Evolutionary conservation across 1,284 basidiomycete species (phyloP).

Genomic region (Sporisorium iseilematis-ciliati): DNA sequence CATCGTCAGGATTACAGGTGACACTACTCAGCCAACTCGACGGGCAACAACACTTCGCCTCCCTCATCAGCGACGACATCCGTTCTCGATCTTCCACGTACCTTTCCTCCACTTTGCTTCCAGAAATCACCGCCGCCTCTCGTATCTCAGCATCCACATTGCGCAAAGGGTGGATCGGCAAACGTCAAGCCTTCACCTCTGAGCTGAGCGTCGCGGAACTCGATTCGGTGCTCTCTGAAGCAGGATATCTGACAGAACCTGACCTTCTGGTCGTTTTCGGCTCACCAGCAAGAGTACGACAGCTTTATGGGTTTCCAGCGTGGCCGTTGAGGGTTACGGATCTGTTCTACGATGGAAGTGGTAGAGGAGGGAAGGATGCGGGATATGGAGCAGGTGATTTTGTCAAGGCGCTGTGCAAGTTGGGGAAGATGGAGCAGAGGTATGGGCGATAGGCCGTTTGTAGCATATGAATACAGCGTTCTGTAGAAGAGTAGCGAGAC

Average conservation of each 20-base stretch:
- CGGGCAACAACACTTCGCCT: constrained; percentile 15
- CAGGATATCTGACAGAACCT: constrained; percentile 36
- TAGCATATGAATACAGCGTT: neutral
- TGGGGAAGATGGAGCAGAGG: constrained; percentile 32
- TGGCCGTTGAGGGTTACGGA: constrained; percentile 43
- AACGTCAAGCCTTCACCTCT: constrained; percentile 7
- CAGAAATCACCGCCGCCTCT: constrained; percentile 15
- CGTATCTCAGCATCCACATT: constrained; percentile 29
- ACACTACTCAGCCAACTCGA: constrained; percentile 19
- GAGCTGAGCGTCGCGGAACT: constrained; percentile 15
- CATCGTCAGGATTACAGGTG: constrained; percentile 9
- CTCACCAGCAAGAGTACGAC: constrained; percentile 1
- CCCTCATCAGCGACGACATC: constrained; percentile 9
- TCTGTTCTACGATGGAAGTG: constrained; percentile 32
- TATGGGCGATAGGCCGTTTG: constrained; percentile 24
- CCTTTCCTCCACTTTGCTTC: neutral
- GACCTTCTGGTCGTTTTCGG: constrained; percentile 40
- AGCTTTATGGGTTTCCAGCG: constrained; percentile 42
- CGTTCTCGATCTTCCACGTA: constrained; percentile 2
- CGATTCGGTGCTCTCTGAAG: constrained; percentile 3
- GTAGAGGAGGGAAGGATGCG: neutral
- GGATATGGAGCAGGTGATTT: constrained; percentile 21
- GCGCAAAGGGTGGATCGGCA: constrained; percentile 27
- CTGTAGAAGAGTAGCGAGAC: neutral
- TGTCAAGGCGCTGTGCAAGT: constrained; percentile 30